Evolutionary conservation across 805 yeast genomes (phyloP).

Genomic region (Blastobotrys peoriensis): DNA sequence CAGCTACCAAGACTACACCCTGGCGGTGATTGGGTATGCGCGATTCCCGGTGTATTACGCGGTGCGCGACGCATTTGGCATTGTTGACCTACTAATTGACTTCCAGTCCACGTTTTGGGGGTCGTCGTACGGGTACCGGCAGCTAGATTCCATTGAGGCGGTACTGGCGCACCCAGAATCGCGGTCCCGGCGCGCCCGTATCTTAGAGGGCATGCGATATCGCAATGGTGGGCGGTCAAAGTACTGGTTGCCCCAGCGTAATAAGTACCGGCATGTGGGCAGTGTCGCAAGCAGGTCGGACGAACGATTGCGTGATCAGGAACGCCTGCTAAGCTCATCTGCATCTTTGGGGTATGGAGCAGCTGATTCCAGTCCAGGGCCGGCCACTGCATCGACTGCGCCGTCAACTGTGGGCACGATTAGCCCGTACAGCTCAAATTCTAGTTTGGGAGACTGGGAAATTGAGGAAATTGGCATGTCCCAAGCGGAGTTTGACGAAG

Average conservation of each 20-base stretch:
- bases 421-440: neutral
- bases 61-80: conserved; percentile 66
- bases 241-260: conserved; percentile 61
- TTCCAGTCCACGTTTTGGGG: conserved; percentile 64
- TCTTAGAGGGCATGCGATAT: conserved; percentile 79
- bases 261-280: neutral
- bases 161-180: conserved; percentile 59
- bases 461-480: conserved; percentile 1
- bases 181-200: conserved; percentile 55
- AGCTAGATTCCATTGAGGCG: conserved; percentile 76
- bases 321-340: neutral
- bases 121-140: conserved; percentile 68
- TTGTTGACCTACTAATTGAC: conserved; percentile 74
- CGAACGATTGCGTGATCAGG: neutral
- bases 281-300: too few relatives aligned
- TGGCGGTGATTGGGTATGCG: conserved; percentile 60
- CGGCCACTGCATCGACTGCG: neutral
- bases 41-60: conserved; percentile 60
- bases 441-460: neutral
- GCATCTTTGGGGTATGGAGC: neutral
- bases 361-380: neutral
- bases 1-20: conserved; percentile 63
- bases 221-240: conserved; percentile 70
- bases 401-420: neutral
- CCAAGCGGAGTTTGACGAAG: conserved; percentile 24